Percentiles rank a stretch among this genome's conserved stretches.
phyloP scores from a whole-genome alignment of 1,139 yeast genomes.

The Tardiomyces digboiensis region DNA sequence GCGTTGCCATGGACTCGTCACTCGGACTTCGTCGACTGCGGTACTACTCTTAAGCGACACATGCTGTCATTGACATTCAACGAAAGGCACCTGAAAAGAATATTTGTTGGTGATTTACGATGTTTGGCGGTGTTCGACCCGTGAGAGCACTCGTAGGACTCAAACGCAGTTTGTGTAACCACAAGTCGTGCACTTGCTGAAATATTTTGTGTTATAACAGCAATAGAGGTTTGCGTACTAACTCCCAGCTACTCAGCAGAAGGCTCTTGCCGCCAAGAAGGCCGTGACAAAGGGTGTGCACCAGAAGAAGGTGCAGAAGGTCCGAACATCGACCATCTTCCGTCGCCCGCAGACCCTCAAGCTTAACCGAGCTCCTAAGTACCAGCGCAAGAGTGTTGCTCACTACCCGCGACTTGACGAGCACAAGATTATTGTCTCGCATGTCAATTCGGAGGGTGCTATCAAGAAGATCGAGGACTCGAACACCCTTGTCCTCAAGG shows the following conservation, averaged over 20 bases:
- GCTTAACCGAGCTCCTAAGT: slow-evolving; percentile 90
- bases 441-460: slow-evolving; percentile 98
- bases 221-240: too few relatives aligned
- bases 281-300: slow-evolving; percentile 98
- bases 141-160: too few relatives aligned
- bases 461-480: slow-evolving; percentile 99
- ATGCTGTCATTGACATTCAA: too few relatives aligned
- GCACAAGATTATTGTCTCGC: slow-evolving; percentile 89
- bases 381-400: slow-evolving; percentile 93
- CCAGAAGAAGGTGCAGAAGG: slow-evolving; percentile 85
- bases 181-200: too few relatives aligned
- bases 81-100: too few relatives aligned
- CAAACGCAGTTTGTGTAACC: too few relatives aligned
- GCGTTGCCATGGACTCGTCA: too few relatives aligned
- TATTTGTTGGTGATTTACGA: too few relatives aligned
- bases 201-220: too few relatives aligned
- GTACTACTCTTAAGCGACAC: too few relatives aligned
- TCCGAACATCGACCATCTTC: slow-evolving; percentile 93
- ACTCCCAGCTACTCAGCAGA: slow-evolving; percentile 32
- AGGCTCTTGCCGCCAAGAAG: slow-evolving; percentile 98
- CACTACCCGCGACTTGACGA: slow-evolving; percentile 97
- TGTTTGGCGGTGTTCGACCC: too few relatives aligned
- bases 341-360: slow-evolving; percentile 96
- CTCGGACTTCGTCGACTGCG: too few relatives aligned
- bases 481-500: slow-evolving; percentile 98